phyloP scores from a whole-genome alignment of 208 protist genomes.

The Leishmania tarentolae region DNA sequence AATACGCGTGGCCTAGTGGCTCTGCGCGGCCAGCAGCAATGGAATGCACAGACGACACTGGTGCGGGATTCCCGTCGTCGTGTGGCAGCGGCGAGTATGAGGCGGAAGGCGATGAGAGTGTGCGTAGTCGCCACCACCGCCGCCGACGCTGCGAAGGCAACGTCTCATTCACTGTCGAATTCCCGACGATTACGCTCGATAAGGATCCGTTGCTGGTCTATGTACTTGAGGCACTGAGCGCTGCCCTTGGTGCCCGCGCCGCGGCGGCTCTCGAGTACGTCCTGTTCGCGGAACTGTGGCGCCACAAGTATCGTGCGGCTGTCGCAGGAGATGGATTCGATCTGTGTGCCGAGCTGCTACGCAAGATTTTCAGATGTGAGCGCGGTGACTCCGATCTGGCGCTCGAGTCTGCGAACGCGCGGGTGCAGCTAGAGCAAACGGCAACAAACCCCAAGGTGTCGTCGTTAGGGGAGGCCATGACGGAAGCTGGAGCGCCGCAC shows the following conservation, averaged over 20 bases:
- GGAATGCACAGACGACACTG: not conserved
- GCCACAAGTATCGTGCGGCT: not conserved
- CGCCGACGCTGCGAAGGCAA: conserved; percentile 42
- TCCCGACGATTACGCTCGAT: conserved; percentile 41
- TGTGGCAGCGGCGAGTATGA: not conserved
- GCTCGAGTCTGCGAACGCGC: not conserved
- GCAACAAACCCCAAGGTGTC: not conserved
- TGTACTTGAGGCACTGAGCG: conserved; percentile 57
- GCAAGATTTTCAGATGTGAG: not conserved
- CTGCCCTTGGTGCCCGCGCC: conserved; percentile 42
- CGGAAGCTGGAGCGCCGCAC: not conserved
- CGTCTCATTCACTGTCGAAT: conserved; percentile 28
- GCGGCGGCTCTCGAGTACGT: conserved; percentile 55
- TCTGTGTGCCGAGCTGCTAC: conserved; percentile 1
- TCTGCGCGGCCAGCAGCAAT: not conserved
- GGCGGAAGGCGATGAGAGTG: not conserved
- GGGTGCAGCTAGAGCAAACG: not conserved
- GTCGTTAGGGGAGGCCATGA: not conserved
- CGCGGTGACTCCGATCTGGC: not conserved
- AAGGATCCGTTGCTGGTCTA: conserved; percentile 49
- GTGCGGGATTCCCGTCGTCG: not conserved
- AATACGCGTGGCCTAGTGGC: conserved; percentile 33
- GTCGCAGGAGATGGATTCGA: conserved; percentile 4
- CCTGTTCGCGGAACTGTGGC: conserved; percentile 40
- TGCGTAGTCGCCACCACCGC: conserved; percentile 6